Evolutionary conservation across 805 yeast genomes (phyloP).

Genomic region (Schwanniomyces polymorphus): DNA sequence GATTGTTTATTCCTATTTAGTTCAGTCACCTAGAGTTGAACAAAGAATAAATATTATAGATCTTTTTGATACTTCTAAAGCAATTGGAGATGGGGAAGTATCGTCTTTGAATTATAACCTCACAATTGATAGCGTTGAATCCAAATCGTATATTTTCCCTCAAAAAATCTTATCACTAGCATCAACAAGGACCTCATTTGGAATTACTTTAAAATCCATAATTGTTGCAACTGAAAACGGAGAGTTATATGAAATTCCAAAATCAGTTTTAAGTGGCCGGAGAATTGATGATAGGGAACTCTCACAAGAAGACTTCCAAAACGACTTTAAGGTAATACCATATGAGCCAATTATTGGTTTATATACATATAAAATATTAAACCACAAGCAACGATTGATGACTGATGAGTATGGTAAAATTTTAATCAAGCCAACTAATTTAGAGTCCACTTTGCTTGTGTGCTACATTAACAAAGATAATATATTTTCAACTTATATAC

Average conservation of each 20-base stretch:
- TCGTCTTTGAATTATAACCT: slow-evolving; percentile 33
- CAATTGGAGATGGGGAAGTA: slow-evolving; percentile 13
- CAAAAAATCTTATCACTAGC: slow-evolving; percentile 52
- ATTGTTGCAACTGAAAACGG: slow-evolving; percentile 60
- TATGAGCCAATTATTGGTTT: slow-evolving; percentile 64
- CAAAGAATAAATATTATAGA: slow-evolving; percentile 71
- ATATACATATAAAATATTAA: slow-evolving; percentile 32
- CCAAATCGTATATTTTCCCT: slow-evolving; percentile 65
- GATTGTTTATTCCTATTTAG: slow-evolving; percentile 67
- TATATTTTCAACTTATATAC: slow-evolving; percentile 70
- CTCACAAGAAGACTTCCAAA: slow-evolving; percentile 49
- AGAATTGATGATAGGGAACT: slow-evolving; percentile 58
- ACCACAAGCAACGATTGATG: slow-evolving; percentile 36
- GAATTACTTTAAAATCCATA: slow-evolving; percentile 51
- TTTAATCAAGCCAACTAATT: slow-evolving; percentile 49
- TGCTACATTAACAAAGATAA: slow-evolving; percentile 62
- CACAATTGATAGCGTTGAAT: slow-evolving; percentile 46
- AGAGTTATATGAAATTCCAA: slow-evolving; percentile 69
- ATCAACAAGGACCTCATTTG: slow-evolving; percentile 37
- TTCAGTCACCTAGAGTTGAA: slow-evolving; percentile 47
- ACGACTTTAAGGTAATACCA: slow-evolving; percentile 58
- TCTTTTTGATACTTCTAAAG: slow-evolving; percentile 57
- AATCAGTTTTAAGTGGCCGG: slow-evolving; percentile 64
- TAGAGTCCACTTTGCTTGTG: slow-evolving; percentile 80
- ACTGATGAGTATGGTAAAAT: slow-evolving; percentile 17